Base-by-base conservation (phyloP, 176 grass and related monocot species). In the Chloris gayana region DNA sequence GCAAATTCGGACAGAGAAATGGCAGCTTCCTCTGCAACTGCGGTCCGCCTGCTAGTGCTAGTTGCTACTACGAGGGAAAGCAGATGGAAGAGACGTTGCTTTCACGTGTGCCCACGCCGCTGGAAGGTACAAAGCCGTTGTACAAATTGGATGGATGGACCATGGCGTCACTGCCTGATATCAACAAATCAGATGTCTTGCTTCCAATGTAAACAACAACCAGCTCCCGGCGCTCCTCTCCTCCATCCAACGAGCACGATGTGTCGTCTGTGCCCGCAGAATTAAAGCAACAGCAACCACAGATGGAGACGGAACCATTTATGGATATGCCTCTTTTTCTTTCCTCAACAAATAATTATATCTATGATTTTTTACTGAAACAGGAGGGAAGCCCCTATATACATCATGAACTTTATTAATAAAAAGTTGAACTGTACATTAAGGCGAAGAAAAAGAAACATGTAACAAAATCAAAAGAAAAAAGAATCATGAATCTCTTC, bases 261-360 rank as follows among this genome's bases (percentile, higher is more conserved):
- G 39, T 13, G 54, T 56, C 51, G 22, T 7, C 18, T 18, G 39
- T 6, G 26, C 2, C 68, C 49, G 32, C 1, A 24, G 56, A 26
- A 82, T 64, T 82, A 18, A 73, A 82, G 80, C 80, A 73, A 65
- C 24, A 74, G 30, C 69, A 64, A 64, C 30, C 56, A 26, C 21
- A 12, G 50, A 21, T 59, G 56, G 56, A 59, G n/a, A 59, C n/a
- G 56, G 56, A 59, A n/a, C 50, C n/a, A 59, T 59, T 57, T 59
- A n/a, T 7, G 22, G 54, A 57, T 57, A 37, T 37, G 35, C 35
- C 1, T 21, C 22, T 24, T 9, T 57, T 25, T 6, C 9, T 57
- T 24, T 57, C n/a, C 21, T 22, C 21, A 42, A 42, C 39, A 42
- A 42, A 42, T 42, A 42, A 15, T 6, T 5, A 2, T 53, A 18